Evolutionary conservation across 202 grass and related monocot genomes (phyloP).

Genomic region (Hordeum pubiflorum): DNA sequence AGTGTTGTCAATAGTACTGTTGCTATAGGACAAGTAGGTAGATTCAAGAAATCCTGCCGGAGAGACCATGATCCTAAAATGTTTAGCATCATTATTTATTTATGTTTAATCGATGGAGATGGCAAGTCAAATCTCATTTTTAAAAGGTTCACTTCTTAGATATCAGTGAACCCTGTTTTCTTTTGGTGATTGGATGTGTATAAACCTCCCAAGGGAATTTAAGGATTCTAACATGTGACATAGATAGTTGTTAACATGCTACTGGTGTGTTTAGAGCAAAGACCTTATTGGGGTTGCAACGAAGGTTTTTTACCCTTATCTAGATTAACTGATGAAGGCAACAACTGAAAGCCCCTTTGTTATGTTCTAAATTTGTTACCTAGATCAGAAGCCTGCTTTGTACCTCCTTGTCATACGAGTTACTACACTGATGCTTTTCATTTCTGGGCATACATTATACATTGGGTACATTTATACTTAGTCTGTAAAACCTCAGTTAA

Average conservation of each 20-base stretch:
- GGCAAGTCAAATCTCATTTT: not conserved
- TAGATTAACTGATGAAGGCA: conserved; percentile 1
- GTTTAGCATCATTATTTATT: conserved; percentile 9
- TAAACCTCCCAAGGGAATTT: not conserved
- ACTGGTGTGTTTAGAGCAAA: conserved; percentile 4
- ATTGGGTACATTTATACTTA: not conserved
- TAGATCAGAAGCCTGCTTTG: conserved; percentile 6
- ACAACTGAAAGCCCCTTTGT: not conserved
- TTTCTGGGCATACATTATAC: conserved; percentile 17
- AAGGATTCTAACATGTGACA: not conserved
- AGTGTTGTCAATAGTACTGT: not conserved
- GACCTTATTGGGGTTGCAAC: not conserved
- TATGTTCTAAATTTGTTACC: not conserved
- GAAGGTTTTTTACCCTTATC: not conserved
- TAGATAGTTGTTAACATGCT: not conserved
- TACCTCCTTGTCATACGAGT: conserved; percentile 4
- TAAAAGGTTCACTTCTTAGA: not conserved
- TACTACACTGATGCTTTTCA: conserved; percentile 1
- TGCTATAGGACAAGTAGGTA: not conserved
- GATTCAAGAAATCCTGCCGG: not conserved
- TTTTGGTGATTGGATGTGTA: conserved; percentile 5
- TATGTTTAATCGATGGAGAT: not conserved
- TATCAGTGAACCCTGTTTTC: conserved; percentile 17
- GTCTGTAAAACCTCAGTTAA: not conserved
- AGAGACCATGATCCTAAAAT: not conserved